Evolutionary conservation across 305 asterid species (phyloP).

Genomic region (Vinca major): DNA sequence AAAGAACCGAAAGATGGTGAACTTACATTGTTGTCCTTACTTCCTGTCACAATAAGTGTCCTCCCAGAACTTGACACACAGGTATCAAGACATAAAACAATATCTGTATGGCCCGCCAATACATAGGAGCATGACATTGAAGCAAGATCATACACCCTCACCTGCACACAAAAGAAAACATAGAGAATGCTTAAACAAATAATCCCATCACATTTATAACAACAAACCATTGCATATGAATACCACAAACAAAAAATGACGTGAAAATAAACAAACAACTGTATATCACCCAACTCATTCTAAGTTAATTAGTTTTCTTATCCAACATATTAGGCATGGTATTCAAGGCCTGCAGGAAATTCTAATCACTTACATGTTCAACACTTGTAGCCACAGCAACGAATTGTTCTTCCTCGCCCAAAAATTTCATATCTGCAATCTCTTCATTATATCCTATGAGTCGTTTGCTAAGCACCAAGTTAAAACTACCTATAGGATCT

Average conservation of each 20-base stretch:
- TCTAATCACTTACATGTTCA: slow-evolving; percentile 40
- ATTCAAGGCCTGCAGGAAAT: neutral
- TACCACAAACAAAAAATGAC: neutral
- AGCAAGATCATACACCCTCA: slow-evolving; percentile 86
- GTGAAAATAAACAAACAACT: neutral
- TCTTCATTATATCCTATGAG: slow-evolving; percentile 93
- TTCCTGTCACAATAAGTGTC: slow-evolving; percentile 75
- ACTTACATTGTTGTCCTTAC: slow-evolving; percentile 87
- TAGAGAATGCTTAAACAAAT: neutral
- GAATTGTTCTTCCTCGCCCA: slow-evolving; percentile 79
- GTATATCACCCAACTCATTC: neutral
- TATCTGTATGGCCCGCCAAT: slow-evolving; percentile 79
- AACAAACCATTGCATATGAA: neutral
- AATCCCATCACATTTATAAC: neutral
- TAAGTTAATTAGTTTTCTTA: neutral
- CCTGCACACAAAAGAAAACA: slow-evolving; percentile 34
- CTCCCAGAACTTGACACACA: slow-evolving; percentile 58
- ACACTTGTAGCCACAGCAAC: slow-evolving; percentile 94
- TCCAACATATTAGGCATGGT: neutral
- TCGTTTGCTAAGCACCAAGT: slow-evolving; percentile 55
- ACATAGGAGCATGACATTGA: slow-evolving; percentile 94
- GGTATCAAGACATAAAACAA: slow-evolving; percentile 81
- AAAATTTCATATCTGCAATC: slow-evolving; percentile 88
- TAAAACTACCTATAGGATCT: slow-evolving; percentile 39
- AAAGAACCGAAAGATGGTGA: slow-evolving; percentile 8